These are phyloP conservation scores for Cynanchum wilfordii DNA, from an alignment of 257 asterid species.

Conservation along the genomic window DNA sequence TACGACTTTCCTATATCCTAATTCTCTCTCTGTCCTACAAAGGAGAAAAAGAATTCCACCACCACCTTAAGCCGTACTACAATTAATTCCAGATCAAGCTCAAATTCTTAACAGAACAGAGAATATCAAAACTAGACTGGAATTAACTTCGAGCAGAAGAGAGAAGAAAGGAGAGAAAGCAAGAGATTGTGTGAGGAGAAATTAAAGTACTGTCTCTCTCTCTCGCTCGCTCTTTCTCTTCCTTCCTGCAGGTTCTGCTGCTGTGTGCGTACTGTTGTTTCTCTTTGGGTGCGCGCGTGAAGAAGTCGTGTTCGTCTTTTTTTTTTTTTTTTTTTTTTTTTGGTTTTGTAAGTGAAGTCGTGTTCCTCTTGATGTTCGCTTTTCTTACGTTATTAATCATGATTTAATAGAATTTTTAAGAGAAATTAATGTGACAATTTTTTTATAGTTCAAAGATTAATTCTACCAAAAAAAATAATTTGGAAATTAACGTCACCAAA, in stretches of 20 bases:
- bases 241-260: neutral
- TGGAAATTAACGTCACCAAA: too few relatives aligned
- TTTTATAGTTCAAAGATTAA: too few relatives aligned
- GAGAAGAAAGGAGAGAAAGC: neutral
- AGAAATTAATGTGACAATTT: too few relatives aligned
- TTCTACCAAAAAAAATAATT: too few relatives aligned
- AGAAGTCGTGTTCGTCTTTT: neutral
- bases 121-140: neutral
- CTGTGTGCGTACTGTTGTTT: too few relatives aligned
- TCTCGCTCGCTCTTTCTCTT: neutral
- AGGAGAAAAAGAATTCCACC: neutral
- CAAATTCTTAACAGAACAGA: neutral
- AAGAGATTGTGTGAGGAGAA: neutral
- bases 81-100: constrained; percentile 7
- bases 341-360: too few relatives aligned
- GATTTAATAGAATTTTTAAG: too few relatives aligned
- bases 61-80: neutral
- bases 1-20: neutral
- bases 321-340: neutral
- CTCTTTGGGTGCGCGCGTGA: neutral
- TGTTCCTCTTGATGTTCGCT: too few relatives aligned
- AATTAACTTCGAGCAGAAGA: neutral
- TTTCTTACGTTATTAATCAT: too few relatives aligned
- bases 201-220: neutral
- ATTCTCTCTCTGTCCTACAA: neutral